These are phyloP conservation scores for Zymoseptoria brevis DNA, from an alignment of 2,329 filamentous ascomycete genomes.

Conservation along the genomic window DNA sequence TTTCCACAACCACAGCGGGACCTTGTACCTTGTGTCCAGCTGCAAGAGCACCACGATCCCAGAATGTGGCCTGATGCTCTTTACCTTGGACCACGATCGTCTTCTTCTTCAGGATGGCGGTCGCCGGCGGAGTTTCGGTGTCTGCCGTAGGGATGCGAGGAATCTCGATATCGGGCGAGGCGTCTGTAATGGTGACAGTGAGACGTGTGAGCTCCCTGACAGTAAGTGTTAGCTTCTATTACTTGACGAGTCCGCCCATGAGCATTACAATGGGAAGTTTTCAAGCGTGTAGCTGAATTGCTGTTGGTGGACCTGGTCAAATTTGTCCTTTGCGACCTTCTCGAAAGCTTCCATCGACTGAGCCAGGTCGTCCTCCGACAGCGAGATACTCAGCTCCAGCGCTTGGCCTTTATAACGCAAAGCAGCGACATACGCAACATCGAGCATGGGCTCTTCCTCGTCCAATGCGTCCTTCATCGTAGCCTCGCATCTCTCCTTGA, in stretches of 20 bases:
- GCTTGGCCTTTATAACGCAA: slow-evolving; percentile 23
- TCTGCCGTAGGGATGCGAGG: slow-evolving; percentile 16
- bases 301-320: slow-evolving; percentile 19
- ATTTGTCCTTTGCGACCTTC: slow-evolving; percentile 18
- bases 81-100: slow-evolving; percentile 19
- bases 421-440: slow-evolving; percentile 16
- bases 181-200: slow-evolving; percentile 19
- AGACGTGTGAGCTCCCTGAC: slow-evolving; percentile 16
- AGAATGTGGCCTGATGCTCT: slow-evolving; percentile 20
- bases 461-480: slow-evolving; percentile 19
- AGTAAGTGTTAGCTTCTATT: neutral
- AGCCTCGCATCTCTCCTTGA: slow-evolving; percentile 16
- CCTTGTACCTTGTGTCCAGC: slow-evolving; percentile 19
- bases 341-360: slow-evolving; percentile 18
- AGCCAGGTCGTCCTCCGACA: slow-evolving; percentile 15
- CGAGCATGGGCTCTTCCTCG: slow-evolving; percentile 10
- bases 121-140: slow-evolving; percentile 13
- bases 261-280: slow-evolving; percentile 16
- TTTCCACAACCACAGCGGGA: slow-evolving; percentile 20
- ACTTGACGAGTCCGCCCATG: neutral
- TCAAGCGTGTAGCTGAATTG: slow-evolving; percentile 23
- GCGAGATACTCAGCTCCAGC: slow-evolving; percentile 17
- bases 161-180: slow-evolving; percentile 20
- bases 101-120: slow-evolving; percentile 19
- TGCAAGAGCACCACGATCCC: slow-evolving; percentile 18